Conservation (phyloP, 805 yeast species). For the Millerozyma acaciae region DNA sequence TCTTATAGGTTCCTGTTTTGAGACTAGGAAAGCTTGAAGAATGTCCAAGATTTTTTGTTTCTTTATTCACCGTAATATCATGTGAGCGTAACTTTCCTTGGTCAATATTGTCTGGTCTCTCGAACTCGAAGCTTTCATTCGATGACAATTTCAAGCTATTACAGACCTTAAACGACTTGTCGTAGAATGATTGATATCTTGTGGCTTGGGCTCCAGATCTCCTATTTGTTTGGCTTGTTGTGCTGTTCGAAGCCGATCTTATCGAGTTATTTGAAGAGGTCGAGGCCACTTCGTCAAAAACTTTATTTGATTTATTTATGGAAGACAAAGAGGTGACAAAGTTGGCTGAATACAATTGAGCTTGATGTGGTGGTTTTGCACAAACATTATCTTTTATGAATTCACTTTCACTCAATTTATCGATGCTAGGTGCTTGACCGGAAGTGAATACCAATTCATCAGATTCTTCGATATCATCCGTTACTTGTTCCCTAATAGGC, state of each 20-base stretch:
- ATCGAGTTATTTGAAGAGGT: slow-evolving; percentile 21
- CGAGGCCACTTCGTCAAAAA: slow-evolving; percentile 31
- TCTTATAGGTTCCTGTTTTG: slow-evolving; percentile 9
- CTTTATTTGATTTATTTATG: slow-evolving; percentile 19
- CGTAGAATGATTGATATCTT: slow-evolving; percentile 46
- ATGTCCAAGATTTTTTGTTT: slow-evolving; percentile 18
- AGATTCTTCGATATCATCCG: slow-evolving; percentile 17
- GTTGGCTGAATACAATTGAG: too few relatives aligned
- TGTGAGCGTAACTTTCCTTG: too few relatives aligned
- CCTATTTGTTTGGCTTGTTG: too few relatives aligned
- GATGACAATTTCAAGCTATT: slow-evolving; percentile 37
- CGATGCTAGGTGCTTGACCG: too few relatives aligned
- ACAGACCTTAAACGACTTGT: slow-evolving; percentile 40
- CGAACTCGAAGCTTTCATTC: slow-evolving; percentile 20
- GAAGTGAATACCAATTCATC: slow-evolving; percentile 10
- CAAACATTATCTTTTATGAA: too few relatives aligned
- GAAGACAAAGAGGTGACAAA: slow-evolving; percentile 35
- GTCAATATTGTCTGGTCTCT: slow-evolving; percentile 14
- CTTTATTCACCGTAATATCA: slow-evolving; percentile 2
- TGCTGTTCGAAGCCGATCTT: slow-evolving; percentile 6
- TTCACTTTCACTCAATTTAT: too few relatives aligned
- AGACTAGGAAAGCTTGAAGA: slow-evolving; percentile 26
- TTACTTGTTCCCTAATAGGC: slow-evolving; percentile 26
- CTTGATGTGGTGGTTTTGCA: too few relatives aligned
- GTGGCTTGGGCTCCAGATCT: slow-evolving; percentile 42